Evolutionary conservation across 768 basidiomycete species (phyloP).

Genomic region (Psilocybe cyanescens): DNA sequence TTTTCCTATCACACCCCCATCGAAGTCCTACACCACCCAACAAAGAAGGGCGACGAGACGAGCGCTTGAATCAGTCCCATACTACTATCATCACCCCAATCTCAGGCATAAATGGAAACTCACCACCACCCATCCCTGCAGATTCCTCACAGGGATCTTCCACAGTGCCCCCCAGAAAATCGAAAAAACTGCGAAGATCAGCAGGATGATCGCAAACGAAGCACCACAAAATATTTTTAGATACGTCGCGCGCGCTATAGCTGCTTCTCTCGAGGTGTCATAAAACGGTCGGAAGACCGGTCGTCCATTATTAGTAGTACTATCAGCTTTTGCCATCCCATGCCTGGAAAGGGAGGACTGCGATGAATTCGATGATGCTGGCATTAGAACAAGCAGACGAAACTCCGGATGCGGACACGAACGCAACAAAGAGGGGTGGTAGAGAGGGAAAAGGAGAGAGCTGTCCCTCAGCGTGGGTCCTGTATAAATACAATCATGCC

Average conservation of each 20-base stretch:
- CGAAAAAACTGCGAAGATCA: constrained; percentile 53
- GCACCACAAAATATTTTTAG: constrained; percentile 45
- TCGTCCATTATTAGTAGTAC: neutral
- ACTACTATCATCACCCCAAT: neutral
- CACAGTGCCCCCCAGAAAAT: constrained; percentile 64
- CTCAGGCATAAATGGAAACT: constrained; percentile 21
- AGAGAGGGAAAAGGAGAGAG: neutral
- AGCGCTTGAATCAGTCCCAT: neutral
- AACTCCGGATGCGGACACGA: too few relatives aligned
- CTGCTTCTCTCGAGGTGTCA: constrained; percentile 27
- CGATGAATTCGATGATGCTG: neutral
- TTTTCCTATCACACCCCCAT: constrained; percentile 55
- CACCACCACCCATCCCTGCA: constrained; percentile 64
- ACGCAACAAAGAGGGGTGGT: neutral
- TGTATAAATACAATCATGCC: neutral
- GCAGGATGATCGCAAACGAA: constrained; percentile 37
- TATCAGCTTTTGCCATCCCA: neutral
- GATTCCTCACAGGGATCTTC: constrained; percentile 42
- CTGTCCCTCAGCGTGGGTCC: neutral
- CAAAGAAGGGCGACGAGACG: neutral
- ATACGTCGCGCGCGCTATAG: constrained; percentile 43
- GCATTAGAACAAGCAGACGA: neutral
- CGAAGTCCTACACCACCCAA: constrained; percentile 56
- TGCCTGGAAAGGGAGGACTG: neutral
- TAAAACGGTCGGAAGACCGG: constrained; percentile 23